Percentiles rank a stretch among this genome's conserved stretches.
Conservation (phyloP, 2,329 filamentous ascomycete species). For the Passalora sequoiae region DNA sequence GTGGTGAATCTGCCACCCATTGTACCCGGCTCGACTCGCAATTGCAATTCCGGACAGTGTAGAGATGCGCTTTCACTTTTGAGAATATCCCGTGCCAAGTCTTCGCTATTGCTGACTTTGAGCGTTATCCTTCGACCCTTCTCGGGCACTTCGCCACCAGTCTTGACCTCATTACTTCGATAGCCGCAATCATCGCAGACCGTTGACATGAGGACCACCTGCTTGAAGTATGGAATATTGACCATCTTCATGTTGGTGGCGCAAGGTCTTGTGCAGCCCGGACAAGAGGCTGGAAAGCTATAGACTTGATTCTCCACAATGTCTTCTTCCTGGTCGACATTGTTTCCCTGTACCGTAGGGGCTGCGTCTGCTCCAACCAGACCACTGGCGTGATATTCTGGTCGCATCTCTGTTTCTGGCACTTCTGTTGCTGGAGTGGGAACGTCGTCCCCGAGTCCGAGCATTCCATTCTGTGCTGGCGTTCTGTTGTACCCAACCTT, state of each 20-base stretch:
- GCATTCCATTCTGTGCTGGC: slow-evolving; percentile 75
- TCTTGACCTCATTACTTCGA: slow-evolving; percentile 95
- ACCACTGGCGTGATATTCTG: slow-evolving; percentile 48
- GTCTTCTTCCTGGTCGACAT: slow-evolving; percentile 54
- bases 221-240: slow-evolving; percentile 95
- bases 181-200: slow-evolving; percentile 85
- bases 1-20: slow-evolving; percentile 96
- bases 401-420: slow-evolving; percentile 52
- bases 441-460: slow-evolving; percentile 62
- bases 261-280: slow-evolving; percentile 80
- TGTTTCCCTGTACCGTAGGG: slow-evolving; percentile 31
- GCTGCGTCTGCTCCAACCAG: slow-evolving; percentile 33
- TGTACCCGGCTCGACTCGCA: slow-evolving; percentile 87
- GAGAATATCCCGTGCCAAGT: slow-evolving; percentile 86
- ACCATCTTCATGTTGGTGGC: slow-evolving; percentile 98
- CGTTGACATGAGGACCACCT: slow-evolving; percentile 93
- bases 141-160: slow-evolving; percentile 83
- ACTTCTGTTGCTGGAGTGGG: slow-evolving; percentile 40
- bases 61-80: slow-evolving; percentile 92
- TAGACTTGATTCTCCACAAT: slow-evolving; percentile 92
- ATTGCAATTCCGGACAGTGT: slow-evolving; percentile 77
- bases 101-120: slow-evolving; percentile 60
- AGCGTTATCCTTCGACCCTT: slow-evolving; percentile 80
- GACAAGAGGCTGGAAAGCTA: slow-evolving; percentile 84
- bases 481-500: slow-evolving; percentile 80